A percentile compares a stretch with the other conserved stretches of the same genome.
These are phyloP conservation scores for Saccharomyces kudriavzevii DNA, from an alignment of 805 yeast genomes.

Conservation along the genomic window DNA sequence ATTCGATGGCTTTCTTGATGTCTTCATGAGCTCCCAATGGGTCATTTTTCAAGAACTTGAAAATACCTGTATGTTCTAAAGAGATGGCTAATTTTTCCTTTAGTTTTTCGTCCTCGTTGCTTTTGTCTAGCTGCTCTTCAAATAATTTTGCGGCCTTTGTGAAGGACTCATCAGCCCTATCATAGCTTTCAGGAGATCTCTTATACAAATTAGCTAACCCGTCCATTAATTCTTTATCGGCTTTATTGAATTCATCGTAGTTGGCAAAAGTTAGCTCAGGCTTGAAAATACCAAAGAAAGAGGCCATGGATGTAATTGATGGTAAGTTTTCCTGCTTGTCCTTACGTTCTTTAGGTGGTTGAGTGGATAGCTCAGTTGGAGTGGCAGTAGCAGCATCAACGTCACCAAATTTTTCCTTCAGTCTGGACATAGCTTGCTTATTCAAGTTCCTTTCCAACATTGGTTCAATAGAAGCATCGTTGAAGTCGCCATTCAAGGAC, in stretches of 20 bases:
- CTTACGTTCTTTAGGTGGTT: conserved; percentile 19
- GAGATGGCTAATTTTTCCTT: conserved; percentile 55
- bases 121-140: conserved; percentile 20
- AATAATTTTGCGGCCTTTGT: conserved; percentile 50
- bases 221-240: conserved; percentile 55
- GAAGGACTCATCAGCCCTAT: conserved; percentile 35
- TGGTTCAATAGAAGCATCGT: conserved; percentile 67
- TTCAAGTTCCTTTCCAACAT: conserved; percentile 81
- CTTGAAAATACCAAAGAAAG: conserved; percentile 83
- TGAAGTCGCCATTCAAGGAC: conserved; percentile 76
- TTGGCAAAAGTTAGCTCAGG: conserved; percentile 42
- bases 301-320: conserved; percentile 71
- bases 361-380: conserved; percentile 1
- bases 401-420: conserved; percentile 48
- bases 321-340: conserved; percentile 49
- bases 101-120: conserved; percentile 19
- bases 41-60: conserved; percentile 73
- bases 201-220: conserved; percentile 52
- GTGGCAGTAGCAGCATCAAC: conserved; percentile 10
- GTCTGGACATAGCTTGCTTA: conserved; percentile 66
- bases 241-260: conserved; percentile 47
- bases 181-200: conserved; percentile 35
- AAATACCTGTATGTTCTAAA: conserved; percentile 74
- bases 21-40: conserved; percentile 54
- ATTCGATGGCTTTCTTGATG: conserved; percentile 55